Evolutionary conservation across 176 grass and related monocot species (phyloP).

Genomic region (Triticum urartu): DNA sequence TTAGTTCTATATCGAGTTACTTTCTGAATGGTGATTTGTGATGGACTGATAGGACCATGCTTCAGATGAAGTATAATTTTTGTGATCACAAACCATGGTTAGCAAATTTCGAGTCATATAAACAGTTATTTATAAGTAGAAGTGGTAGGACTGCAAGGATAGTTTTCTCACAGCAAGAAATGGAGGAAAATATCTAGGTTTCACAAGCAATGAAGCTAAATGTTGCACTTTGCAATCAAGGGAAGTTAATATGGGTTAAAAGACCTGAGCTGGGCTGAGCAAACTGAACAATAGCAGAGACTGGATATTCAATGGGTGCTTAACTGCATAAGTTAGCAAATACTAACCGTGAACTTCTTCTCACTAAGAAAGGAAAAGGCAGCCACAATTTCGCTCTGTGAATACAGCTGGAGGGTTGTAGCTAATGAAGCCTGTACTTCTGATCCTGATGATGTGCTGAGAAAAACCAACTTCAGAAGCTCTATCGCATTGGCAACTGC

Average conservation of each 20-base stretch:
- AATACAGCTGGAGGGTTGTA: slow-evolving; percentile 71
- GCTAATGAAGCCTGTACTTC: slow-evolving; percentile 73
- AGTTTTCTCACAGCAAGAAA: slow-evolving; percentile 14
- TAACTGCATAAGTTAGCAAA: slow-evolving; percentile 26
- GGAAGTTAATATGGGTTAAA: not conserved
- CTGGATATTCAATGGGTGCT: slow-evolving; percentile 21
- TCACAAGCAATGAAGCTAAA: not conserved
- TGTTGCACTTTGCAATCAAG: not conserved
- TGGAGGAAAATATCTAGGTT: not conserved
- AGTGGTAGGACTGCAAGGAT: not conserved
- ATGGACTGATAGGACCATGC: not conserved
- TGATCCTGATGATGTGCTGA: slow-evolving; percentile 65
- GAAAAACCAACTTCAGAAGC: slow-evolving; percentile 85
- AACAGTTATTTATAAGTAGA: not conserved
- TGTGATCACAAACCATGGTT: not conserved
- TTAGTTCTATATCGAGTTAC: not conserved
- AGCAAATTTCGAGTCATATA: slow-evolving; percentile 15
- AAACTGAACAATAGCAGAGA: slow-evolving; percentile 24
- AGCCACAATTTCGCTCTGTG: slow-evolving; percentile 78
- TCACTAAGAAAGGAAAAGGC: slow-evolving; percentile 87
- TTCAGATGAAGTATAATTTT: slow-evolving; percentile 11
- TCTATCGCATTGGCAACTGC: slow-evolving; percentile 77
- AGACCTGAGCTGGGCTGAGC: not conserved
- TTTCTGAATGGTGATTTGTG: slow-evolving; percentile 1
- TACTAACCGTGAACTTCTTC: slow-evolving; percentile 74